Base-by-base conservation (phyloP, 441 rosid genomes). In the Erodium moschatum region DNA sequence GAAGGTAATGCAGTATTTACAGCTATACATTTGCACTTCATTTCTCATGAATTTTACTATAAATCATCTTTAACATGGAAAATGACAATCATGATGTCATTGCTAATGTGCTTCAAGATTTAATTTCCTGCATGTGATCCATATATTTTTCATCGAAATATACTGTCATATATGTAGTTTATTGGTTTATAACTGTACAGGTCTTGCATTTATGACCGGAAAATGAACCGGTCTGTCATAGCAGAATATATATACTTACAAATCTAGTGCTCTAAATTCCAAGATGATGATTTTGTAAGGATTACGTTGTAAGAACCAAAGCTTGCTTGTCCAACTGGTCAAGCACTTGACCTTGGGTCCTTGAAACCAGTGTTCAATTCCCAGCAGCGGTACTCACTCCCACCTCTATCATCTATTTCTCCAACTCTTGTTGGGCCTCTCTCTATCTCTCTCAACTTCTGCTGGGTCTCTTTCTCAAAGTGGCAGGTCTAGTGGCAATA, bases 1-100 rank as follows among this genome's bases (percentile, higher is more conserved):
- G 74, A 76, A 84, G 79, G 98, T 93, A 88, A 85, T 84, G 73
- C 56, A 52, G 31, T 71, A 73, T 67, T 64, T 73, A 63, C 38
- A 68, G 63, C 62, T 69, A 67, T 31, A 66, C 40, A 65, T 46
- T 24, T 18, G 1, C 52, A 18, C 52, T 61, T 75, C 70, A 24
- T 40, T 6, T 70, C 24, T 72, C 50, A 18, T n/a, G 40, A 52
- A 52, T 15, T 52, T 52, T 42, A 42, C 48, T 7, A 8, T 7
- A 12, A 42, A 42, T 42, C 48, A 42, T 42, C 48, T 42, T 42
- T 42, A 42, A 42, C 48, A 9, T 42, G 11, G 48, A 42, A 40
- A 40, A 40, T 40, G 46, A 40, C 46, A 7, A 40, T 40, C 9
- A 40, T 40, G 12, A 10, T 48, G 16, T n/a, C 15, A 48, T n/a